phyloP scores from a whole-genome alignment of 2,329 filamentous ascomycete species.

The Curvularia sp. region DNA sequence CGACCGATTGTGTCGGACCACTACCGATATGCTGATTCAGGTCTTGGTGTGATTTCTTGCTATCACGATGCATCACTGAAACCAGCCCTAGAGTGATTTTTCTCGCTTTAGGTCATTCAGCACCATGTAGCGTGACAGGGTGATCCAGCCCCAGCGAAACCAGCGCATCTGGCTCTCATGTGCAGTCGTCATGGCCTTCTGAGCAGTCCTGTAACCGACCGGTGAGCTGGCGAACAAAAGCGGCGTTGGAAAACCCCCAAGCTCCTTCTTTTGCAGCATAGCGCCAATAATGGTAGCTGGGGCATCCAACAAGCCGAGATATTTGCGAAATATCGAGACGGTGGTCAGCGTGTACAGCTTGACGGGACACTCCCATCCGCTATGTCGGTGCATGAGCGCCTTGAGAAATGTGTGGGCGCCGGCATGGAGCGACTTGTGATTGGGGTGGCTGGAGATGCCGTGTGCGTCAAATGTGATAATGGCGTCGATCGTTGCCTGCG shows the following conservation, averaged over 20 bases:
- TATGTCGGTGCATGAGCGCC: slow-evolving; percentile 67
- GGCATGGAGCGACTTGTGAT: slow-evolving; percentile 88
- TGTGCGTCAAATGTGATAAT: slow-evolving; percentile 87
- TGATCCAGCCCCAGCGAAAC: slow-evolving; percentile 97
- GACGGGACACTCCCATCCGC: slow-evolving; percentile 74
- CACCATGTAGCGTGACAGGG: slow-evolving; percentile 90
- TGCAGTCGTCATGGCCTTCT: slow-evolving; percentile 85
- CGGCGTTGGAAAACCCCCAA: slow-evolving; percentile 61
- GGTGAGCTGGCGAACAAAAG: slow-evolving; percentile 77
- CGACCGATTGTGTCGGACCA: not conserved
- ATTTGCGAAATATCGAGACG: slow-evolving; percentile 79
- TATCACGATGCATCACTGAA: too few relatives aligned
- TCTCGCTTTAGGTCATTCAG: slow-evolving; percentile 82
- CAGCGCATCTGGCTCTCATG: slow-evolving; percentile 98
- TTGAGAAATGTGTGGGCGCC: slow-evolving; percentile 78
- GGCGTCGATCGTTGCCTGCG: slow-evolving; percentile 71
- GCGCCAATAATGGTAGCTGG: slow-evolving; percentile 72
- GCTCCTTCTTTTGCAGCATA: slow-evolving; percentile 58
- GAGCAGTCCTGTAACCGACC: slow-evolving; percentile 69
- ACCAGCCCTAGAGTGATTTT: slow-evolving; percentile 45
- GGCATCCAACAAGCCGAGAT: slow-evolving; percentile 76
- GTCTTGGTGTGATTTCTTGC: not conserved
- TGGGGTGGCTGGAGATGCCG: slow-evolving; percentile 88
- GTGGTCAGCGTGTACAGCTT: slow-evolving; percentile 84
- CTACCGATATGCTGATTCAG: not conserved